Conservation (phyloP, 2,329 filamentous ascomycete genomes). For the Stachybotrys echinatus region DNA sequence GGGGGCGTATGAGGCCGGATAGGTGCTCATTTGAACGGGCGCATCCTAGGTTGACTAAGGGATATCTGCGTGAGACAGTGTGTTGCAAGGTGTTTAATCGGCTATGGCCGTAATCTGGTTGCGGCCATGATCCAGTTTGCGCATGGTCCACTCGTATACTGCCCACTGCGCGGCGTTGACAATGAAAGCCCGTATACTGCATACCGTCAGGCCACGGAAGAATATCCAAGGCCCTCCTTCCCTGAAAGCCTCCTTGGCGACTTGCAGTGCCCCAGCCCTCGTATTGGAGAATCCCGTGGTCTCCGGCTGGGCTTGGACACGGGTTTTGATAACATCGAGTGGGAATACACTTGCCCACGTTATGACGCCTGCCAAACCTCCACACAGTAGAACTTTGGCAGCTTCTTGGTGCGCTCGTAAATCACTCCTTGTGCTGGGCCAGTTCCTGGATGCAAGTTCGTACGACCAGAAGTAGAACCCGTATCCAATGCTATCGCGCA, state of each 20-base stretch:
- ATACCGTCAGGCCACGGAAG: slow-evolving; percentile 72
- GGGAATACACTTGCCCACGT: slow-evolving; percentile 92
- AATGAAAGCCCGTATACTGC: slow-evolving; percentile 79
- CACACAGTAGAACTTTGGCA: slow-evolving; percentile 69
- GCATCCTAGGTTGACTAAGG: too few relatives aligned
- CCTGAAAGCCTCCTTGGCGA: slow-evolving; percentile 62
- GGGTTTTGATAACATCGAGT: slow-evolving; percentile 86
- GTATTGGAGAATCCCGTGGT: slow-evolving; percentile 9
- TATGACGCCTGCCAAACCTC: slow-evolving; percentile 78
- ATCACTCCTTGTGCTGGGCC: slow-evolving; percentile 15
- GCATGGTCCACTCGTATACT: slow-evolving; percentile 85
- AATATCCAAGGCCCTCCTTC: slow-evolving; percentile 58
- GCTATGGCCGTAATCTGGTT: slow-evolving; percentile 6
- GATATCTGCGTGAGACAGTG: neutral
- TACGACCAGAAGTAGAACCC: slow-evolving; percentile 98
- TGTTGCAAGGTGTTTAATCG: neutral
- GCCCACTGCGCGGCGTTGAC: slow-evolving; percentile 95
- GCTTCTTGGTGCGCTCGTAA: slow-evolving; percentile 37
- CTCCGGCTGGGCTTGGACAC: slow-evolving; percentile 68
- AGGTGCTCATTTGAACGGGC: too few relatives aligned
- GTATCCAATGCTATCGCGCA: slow-evolving; percentile 87
- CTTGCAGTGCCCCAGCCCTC: slow-evolving; percentile 48
- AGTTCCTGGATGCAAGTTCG: slow-evolving; percentile 61
- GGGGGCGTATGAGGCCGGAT: too few relatives aligned
- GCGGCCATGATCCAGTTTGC: slow-evolving; percentile 34